phyloP scores from a whole-genome alignment of 768 basidiomycete genomes.

The Phallus indusiatus region DNA sequence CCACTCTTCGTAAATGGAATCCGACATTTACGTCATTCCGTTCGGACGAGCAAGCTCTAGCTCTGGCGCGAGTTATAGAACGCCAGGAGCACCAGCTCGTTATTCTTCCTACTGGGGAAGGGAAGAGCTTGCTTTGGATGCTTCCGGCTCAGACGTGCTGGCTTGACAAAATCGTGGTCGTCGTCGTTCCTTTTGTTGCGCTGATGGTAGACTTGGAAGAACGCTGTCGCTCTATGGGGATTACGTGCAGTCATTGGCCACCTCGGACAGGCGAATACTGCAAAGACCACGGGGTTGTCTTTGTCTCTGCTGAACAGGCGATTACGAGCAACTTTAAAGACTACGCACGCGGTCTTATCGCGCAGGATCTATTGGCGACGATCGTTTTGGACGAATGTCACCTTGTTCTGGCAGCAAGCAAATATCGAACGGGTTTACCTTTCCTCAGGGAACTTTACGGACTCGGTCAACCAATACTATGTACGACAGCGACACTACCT shows the following conservation, averaged over 20 bases:
- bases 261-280: neutral
- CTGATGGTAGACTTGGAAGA: neutral
- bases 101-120: neutral
- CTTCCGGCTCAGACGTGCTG: neutral
- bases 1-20: neutral
- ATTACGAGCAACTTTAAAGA: neutral
- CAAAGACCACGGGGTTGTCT: neutral
- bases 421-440: neutral
- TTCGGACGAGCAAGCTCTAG: neutral
- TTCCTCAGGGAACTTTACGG: no score
- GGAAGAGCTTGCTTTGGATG: slow-evolving; percentile 2
- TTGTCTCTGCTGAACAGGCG: neutral
- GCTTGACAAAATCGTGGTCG: neutral
- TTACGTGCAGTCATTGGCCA: neutral
- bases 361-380: neutral
- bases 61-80: neutral
- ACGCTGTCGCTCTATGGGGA: neutral
- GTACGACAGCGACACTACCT: no score
- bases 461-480: no score
- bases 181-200: neutral
- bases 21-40: no score
- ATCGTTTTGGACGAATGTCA: slow-evolving; percentile 1
- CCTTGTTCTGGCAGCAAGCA: neutral
- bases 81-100: neutral
- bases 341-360: neutral